Evolutionary conservation across 1,139 yeast species (phyloP).

Genomic region (Saccharomyces pastorianus): DNA sequence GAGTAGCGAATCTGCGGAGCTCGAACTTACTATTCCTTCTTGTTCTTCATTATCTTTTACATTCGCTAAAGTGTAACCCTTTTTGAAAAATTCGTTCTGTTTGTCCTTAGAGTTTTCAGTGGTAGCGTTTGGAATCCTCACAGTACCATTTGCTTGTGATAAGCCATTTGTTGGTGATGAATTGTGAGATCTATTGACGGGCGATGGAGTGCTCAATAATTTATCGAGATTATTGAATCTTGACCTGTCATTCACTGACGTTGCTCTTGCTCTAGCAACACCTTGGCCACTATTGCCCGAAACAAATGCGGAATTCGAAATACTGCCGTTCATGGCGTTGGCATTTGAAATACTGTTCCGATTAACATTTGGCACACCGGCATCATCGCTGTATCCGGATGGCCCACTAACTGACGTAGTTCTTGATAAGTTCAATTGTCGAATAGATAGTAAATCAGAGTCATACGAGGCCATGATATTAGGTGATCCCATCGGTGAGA

Average conservation of each 20-base stretch:
- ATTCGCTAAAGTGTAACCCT: conserved; percentile 6
- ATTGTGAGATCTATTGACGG: not conserved
- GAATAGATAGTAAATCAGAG: conserved; percentile 25
- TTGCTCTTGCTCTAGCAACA: not conserved
- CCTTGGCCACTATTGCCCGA: conserved; percentile 2
- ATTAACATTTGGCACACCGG: not conserved
- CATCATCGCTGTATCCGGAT: conserved; percentile 2
- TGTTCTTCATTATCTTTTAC: not conserved
- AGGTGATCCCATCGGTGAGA: conserved; percentile 26
- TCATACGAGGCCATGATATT: conserved; percentile 15
- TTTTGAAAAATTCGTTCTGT: conserved; percentile 8
- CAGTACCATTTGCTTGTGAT: not conserved
- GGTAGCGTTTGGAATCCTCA: not conserved
- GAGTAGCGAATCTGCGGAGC: not conserved
- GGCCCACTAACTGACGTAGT: conserved; percentile 16
- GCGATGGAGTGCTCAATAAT: conserved; percentile 3
- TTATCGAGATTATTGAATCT: conserved; percentile 16
- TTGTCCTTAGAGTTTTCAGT: not conserved
- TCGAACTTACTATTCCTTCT: not conserved
- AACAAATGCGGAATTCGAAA: conserved; percentile 4
- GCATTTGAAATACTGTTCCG: conserved; percentile 1
- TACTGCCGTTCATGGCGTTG: not conserved
- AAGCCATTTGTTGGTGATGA: not conserved
- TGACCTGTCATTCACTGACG: conserved; percentile 4
- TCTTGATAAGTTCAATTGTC: conserved; percentile 26